These are phyloP conservation scores for Elsinoe fawcettii DNA, from an alignment of 2,329 filamentous ascomycete species.

Conservation along the genomic window DNA sequence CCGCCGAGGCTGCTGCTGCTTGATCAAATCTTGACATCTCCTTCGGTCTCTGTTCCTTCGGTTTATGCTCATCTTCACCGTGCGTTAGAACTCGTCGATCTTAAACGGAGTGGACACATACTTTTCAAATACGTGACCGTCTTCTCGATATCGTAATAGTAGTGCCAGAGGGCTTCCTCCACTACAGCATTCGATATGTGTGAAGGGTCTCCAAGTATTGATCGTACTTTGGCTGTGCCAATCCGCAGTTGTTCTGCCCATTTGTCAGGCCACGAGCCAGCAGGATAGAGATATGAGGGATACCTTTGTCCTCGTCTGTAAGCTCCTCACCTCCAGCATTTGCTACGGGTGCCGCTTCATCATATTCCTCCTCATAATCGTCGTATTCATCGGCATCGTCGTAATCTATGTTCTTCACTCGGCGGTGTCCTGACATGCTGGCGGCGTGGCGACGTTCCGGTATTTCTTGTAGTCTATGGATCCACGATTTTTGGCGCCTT, in stretches of 20 bases:
- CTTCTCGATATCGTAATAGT: conserved; percentile 89
- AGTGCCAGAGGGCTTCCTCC: conserved; percentile 87
- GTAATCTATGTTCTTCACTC: conserved; percentile 41
- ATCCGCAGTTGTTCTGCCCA: conserved; percentile 49
- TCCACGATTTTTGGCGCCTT: too few relatives aligned
- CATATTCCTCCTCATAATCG: conserved; percentile 37
- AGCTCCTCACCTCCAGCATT: conserved; percentile 23
- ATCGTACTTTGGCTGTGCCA: conserved; percentile 59
- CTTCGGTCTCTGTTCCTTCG: conserved; percentile 34
- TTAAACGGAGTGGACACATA: conserved; percentile 30
- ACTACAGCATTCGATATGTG: conserved; percentile 64
- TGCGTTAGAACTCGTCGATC: conserved; percentile 6
- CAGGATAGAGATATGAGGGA: too few relatives aligned
- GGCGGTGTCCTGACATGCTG: conserved; percentile 33
- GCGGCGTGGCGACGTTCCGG: neutral
- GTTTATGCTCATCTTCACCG: conserved; percentile 23
- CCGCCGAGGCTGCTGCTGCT: conserved; percentile 33
- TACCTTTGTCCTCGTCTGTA: conserved; percentile 34
- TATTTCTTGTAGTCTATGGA: neutral
- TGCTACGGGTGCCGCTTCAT: conserved; percentile 26
- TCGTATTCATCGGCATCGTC: conserved; percentile 47
- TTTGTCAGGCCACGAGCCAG: conserved; percentile 18
- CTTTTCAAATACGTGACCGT: conserved; percentile 71
- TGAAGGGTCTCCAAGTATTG: conserved; percentile 56
- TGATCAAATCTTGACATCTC: conserved; percentile 39